phyloP scores from a whole-genome alignment of 148 eudicot genomes.

The Silene conica region DNA sequence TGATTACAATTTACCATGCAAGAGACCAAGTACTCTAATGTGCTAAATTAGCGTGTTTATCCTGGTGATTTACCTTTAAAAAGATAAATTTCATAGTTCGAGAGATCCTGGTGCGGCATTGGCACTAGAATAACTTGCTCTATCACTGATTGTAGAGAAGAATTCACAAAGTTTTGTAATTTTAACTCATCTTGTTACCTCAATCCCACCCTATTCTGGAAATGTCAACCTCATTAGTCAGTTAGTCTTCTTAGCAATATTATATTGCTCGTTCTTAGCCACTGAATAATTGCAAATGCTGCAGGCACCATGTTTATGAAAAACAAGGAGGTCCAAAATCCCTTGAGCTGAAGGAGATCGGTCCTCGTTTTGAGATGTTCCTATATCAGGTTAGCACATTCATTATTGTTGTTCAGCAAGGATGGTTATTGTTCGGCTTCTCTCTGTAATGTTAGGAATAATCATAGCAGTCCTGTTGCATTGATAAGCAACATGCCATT shows the following conservation, averaged over 20 bases:
- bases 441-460: not conserved
- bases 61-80: not conserved
- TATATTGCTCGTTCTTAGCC: not conserved
- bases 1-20: too few relatives aligned
- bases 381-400: conserved; percentile 56
- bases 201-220: not conserved
- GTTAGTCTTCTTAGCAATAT: not conserved
- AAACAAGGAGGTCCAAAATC: conserved; percentile 90
- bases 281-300: conserved; percentile 7
- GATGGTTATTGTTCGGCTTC: not conserved
- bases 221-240: not conserved
- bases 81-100: not conserved
- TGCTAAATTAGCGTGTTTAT: not conserved
- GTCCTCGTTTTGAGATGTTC: conserved; percentile 91
- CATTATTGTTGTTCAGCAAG: not conserved
- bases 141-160: not conserved
- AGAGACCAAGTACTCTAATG: too few relatives aligned
- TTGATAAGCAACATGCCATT: not conserved
- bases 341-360: conserved; percentile 81
- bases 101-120: not conserved
- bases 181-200: not conserved
- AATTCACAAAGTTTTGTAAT: not conserved
- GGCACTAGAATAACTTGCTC: not conserved
- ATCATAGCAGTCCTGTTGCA: not conserved
- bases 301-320: conserved; percentile 88